Evolutionary conservation across 1,139 yeast species (phyloP), one percentile per base, ranked within the genome.

Genomic region (Eremothecium sinecaudum): DNA sequence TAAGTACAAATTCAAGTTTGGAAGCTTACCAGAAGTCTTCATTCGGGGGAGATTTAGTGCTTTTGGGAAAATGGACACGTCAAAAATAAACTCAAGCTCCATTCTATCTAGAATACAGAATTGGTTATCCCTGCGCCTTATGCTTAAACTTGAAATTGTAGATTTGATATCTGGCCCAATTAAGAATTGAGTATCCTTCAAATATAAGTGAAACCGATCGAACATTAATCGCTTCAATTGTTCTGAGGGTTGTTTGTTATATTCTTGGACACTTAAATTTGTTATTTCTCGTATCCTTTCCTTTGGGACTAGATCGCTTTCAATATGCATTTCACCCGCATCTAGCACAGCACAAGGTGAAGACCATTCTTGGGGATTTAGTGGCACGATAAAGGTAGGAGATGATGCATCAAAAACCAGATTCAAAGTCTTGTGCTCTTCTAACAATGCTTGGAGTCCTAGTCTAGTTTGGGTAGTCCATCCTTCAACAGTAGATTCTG

Each of bases 401-500:
- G 98, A 94, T 51, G 87, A 95, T 33, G 92, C 64, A 56, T 92
- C 97, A 41, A 90, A 69, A 47, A 81, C 75, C 17, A 87, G 72
- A 51, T 84, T 79, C 34, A 87, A 63, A 0, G 97, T 87, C 53
- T 87, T 86, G 59, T 90, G 98, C 49, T 90, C 95, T 42, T 86
- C 94, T 43, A 92, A 66, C 0, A 95, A 93, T 47, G 92, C 86
- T 55, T 87, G 94, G 22, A 92, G 67, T 0, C 98, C 97, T 42
- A 92, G 71, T 50, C 97, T 67, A 0, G 98, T 90, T 54, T 86
- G 95, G 18, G 79, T 69, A 0, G 94, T 77, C 43, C 92, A 64
- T 2, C 94, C 96, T 53, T 86, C 95, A 39, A 92, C 81, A 0
- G 96, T 86, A 0, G 90, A 86, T 44, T 87, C 95, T 0, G 99